These are phyloP conservation scores for Prunus davidiana DNA, from an alignment of 306 rosid species.

Conservation along the genomic window DNA sequence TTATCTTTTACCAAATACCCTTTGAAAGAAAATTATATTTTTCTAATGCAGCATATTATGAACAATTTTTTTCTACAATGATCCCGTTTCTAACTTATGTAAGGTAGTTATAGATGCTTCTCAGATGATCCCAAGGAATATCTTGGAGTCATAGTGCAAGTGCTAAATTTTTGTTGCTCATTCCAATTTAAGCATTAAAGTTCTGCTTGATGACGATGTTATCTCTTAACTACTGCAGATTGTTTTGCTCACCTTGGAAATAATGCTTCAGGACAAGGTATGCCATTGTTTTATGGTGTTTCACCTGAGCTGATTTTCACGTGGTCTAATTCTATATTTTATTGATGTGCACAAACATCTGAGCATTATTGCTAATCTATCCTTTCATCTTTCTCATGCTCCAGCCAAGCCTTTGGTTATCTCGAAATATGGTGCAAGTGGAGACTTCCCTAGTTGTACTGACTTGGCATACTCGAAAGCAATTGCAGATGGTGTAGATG, in stretches of 20 bases:
- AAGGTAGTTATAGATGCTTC: not conserved
- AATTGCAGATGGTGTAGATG: slow-evolving; percentile 65
- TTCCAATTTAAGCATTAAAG: not conserved
- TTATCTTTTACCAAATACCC: not conserved
- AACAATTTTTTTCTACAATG: not conserved
- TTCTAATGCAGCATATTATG: not conserved
- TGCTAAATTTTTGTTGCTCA: not conserved
- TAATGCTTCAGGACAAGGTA: slow-evolving; percentile 59
- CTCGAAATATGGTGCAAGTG: slow-evolving; percentile 85
- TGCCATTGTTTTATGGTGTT: slow-evolving; percentile 2
- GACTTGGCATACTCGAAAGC: slow-evolving; percentile 59
- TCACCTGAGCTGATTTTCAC: slow-evolving; percentile 20
- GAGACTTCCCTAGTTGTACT: slow-evolving; percentile 78
- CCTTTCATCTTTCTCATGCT: slow-evolving; percentile 25
- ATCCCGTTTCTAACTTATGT: not conserved
- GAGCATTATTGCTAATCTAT: slow-evolving; percentile 27
- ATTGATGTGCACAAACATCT: not conserved
- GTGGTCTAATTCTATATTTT: slow-evolving; percentile 10
- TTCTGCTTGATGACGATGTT: slow-evolving; percentile 14
- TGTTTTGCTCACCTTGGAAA: slow-evolving; percentile 67
- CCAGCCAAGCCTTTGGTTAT: slow-evolving; percentile 64
- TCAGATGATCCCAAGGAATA: not conserved
- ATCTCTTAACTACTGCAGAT: slow-evolving; percentile 47
- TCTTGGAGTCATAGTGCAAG: not conserved
- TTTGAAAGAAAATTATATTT: not conserved